Evolutionary conservation across 108 stramenopile genomes (phyloP), one percentile per base, ranked within the genome.

Genomic region (Pseudonitzschia multistriata): DNA sequence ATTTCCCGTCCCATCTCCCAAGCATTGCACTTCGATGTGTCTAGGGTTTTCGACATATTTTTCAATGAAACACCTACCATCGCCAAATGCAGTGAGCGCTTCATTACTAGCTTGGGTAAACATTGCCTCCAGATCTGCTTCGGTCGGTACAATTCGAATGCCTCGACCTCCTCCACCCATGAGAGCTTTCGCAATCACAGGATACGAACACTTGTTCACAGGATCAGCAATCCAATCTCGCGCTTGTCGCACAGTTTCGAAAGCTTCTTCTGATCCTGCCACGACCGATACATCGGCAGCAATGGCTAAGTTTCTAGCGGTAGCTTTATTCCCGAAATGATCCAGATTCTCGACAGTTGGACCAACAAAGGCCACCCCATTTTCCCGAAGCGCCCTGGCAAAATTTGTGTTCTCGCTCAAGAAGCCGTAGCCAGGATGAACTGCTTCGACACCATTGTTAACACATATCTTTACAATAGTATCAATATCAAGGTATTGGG

Each of bases 151-250:
- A 50, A 98, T 84, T 24, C 98, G 91, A 83, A 98, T 98, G 52
- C 98, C 98, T 42, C 89, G 77, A n/a, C 97, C 97, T 15, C 98
- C 97, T 24, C 97, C 97, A 19, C 97, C 97, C 90, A 94, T 92
- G 63, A 81, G 69, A 37, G 97, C 98, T 88, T 98, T 98, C 70
- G 97, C 91, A 80, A 98, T 97, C 34, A 97, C 93, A 15, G 98
- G 97, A 68, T 95, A 95, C 0, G 70, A 82, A 54, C 84, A 86
- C 0, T 80, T 78, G 67, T 97, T 95, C 15, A 67, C 80, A 0
- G 89, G 85, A 31, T 90, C 84, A 28, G 80, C 89, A 39, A 84
- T 89, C 74, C 85, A 94, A 42, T 80, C 87, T 54, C 76, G 42
- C 7, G 97, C 96, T 52, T 96, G 88, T 33, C 83, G 74, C 1